Conservation (phyloP, 352 stramenopile species). For the Blastocystis sp. region DNA sequence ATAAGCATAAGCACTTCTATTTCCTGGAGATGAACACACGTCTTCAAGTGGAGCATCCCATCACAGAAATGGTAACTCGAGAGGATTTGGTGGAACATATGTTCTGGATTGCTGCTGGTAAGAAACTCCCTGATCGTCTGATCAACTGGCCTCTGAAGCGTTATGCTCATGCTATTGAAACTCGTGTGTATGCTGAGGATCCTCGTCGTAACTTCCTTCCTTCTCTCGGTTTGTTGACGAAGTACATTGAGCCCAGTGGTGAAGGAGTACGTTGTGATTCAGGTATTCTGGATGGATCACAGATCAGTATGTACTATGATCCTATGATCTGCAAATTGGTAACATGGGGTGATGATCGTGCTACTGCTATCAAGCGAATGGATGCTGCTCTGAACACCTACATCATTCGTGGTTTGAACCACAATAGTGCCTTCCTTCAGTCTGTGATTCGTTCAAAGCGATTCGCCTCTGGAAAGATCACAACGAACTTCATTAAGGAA, state of each 20-base stretch:
- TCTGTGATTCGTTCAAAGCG: slow-evolving; percentile 74
- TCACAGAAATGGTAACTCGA: slow-evolving; percentile 85
- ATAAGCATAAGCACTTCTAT: slow-evolving; percentile 91
- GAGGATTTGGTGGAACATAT: slow-evolving; percentile 90
- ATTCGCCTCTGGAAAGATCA: slow-evolving; percentile 84
- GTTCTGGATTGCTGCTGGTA: slow-evolving; percentile 83
- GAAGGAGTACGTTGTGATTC: slow-evolving; percentile 79
- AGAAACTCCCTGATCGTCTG: slow-evolving; percentile 76
- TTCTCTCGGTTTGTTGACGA: slow-evolving; percentile 82
- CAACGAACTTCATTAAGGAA: slow-evolving; percentile 89
- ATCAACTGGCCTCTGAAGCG: slow-evolving; percentile 67
- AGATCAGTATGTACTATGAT: slow-evolving; percentile 89
- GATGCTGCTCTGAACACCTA: slow-evolving; percentile 83
- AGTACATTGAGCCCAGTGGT: slow-evolving; percentile 79
- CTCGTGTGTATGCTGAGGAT: slow-evolving; percentile 90
- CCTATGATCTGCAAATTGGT: slow-evolving; percentile 92
- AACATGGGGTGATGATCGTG: slow-evolving; percentile 73
- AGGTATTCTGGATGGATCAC: slow-evolving; percentile 79
- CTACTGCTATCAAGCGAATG: slow-evolving; percentile 77
- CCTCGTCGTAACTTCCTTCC: slow-evolving; percentile 85
- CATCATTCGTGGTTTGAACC: slow-evolving; percentile 82
- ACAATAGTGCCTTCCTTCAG: slow-evolving; percentile 86
- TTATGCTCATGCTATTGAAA: slow-evolving; percentile 78
- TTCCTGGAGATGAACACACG: slow-evolving; percentile 97
- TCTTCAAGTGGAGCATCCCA: slow-evolving; percentile 85